Conservation (phyloP, 805 yeast species). For the Debaryomyces prosopidis region DNA sequence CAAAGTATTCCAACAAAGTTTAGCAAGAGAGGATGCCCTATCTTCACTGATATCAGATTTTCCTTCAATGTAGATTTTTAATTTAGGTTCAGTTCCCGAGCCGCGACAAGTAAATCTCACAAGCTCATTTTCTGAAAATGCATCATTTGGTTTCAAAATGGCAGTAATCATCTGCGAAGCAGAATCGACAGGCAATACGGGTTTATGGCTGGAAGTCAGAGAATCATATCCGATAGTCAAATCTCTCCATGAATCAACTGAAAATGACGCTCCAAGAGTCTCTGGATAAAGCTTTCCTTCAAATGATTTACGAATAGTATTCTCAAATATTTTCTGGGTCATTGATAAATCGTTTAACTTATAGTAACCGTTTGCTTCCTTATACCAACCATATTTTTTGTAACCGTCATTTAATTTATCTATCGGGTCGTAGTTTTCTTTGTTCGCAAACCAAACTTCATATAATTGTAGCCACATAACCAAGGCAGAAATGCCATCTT, state of each 20-base stretch:
- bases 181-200: conserved; percentile 69
- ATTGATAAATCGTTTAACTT: conserved; percentile 53
- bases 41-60: conserved; percentile 42
- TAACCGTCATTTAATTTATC: conserved; percentile 61
- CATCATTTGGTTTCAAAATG: conserved; percentile 28
- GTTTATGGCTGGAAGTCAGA: conserved; percentile 53
- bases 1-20: conserved; percentile 65
- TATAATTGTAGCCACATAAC: conserved; percentile 73
- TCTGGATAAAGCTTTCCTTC: conserved; percentile 39
- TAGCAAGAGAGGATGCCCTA: conserved; percentile 54
- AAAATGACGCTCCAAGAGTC: conserved; percentile 52
- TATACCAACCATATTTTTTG: conserved; percentile 72
- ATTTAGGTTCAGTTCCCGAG: conserved; percentile 95
- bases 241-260: conserved; percentile 74
- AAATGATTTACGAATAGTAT: conserved; percentile 42
- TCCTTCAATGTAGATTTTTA: conserved; percentile 90
- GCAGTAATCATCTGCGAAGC: conserved; percentile 87
- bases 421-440: conserved; percentile 32
- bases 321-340: conserved; percentile 56
- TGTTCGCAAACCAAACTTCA: conserved; percentile 46
- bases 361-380: conserved; percentile 87
- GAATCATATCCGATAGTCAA: conserved; percentile 82
- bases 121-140: conserved; percentile 2
- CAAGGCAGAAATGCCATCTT: conserved; percentile 89
- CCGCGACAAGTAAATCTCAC: conserved; percentile 87